Evolutionary conservation across 129 eudicot genomes (phyloP), one percentile per base, ranked within the genome.

Genomic region (Chrysanthemum lavandulifolium): DNA sequence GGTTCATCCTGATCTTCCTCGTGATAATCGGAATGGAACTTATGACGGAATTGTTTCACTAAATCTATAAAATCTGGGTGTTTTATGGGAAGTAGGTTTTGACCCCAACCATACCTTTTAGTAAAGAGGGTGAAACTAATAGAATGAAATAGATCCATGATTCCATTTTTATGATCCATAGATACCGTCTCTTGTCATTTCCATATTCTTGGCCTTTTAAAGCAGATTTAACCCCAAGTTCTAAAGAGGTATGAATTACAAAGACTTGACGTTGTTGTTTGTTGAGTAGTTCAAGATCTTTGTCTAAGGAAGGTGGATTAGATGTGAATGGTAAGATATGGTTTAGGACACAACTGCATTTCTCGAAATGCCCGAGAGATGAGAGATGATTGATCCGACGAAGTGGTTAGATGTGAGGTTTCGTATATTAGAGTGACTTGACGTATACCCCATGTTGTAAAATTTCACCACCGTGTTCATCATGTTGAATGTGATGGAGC

Each of bases 101-200:
- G 65, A 86, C 81, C 27, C 92, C 96, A 13, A 89, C 15, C 43
- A 89, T 79, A 6, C 96, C 96, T 72, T 86, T 88, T 75, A 89
- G 68, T 11, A 83, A 77, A 6, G 79, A 58, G 59, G 82, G 78
- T 70, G 43, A 72, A 68, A 29, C 79, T 69, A 47, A 84, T 3
- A 16, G 86, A 80, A 68, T 82, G 85, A 23, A 86, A 31, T 14
- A 67, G 71, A 72, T 82, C 82, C 0, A 82, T 74, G 47, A 83
- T 71, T 43, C 47, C 65, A 27, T 81, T 86, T 15, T 86, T 6
- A 67, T 68, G 14, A 89, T 82, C 96, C 92, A 84, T 21, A 79
- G 75, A 76, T 82, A 84, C 18, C 92, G 31, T 80, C 78, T 13
- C 76, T 79, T 62, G 77, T 71, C 96, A 86, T 84, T 0, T 69